Evolutionary conservation across 1,139 yeast species (phyloP).

Genomic region (Lodderomyces elongisporus): DNA sequence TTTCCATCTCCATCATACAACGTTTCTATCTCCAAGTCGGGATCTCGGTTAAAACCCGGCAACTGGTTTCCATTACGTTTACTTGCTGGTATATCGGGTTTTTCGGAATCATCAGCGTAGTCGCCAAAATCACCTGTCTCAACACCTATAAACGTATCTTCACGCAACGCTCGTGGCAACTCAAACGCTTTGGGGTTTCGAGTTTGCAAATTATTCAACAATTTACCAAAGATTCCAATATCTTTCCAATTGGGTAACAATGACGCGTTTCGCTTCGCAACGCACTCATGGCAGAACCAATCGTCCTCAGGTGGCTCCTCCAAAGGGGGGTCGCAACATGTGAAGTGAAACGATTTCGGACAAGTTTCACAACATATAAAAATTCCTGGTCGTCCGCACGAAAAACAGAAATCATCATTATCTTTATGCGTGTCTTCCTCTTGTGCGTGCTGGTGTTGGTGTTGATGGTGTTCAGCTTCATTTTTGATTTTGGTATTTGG

Average conservation of each 20-base stretch:
- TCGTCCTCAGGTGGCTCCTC: conserved; percentile 81
- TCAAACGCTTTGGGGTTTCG: conserved; percentile 70
- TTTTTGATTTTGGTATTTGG: conserved; percentile 12
- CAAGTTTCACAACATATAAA: conserved; percentile 93
- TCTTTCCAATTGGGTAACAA: conserved; percentile 29
- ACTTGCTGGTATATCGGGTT: conserved; percentile 40
- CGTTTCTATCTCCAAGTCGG: conserved; percentile 57
- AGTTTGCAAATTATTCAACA: conserved; percentile 53
- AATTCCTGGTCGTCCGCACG: conserved; percentile 85
- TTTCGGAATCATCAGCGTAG: conserved; percentile 57
- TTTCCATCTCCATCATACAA: conserved; percentile 62
- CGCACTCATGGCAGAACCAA: conserved; percentile 85
- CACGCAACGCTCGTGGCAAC: conserved; percentile 65
- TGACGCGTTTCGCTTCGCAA: conserved; percentile 27
- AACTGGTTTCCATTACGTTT: conserved; percentile 39
- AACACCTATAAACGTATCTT: conserved; percentile 67
- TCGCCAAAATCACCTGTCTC: conserved; percentile 64
- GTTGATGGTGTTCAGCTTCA: neutral
- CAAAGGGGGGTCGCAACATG: conserved; percentile 87
- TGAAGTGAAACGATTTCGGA: conserved; percentile 86
- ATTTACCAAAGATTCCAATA: conserved; percentile 57
- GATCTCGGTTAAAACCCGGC: conserved; percentile 34
- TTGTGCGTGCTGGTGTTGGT: conserved; percentile 5
- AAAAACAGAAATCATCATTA: conserved; percentile 84
- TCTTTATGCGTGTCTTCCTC: conserved; percentile 31